These are phyloP conservation scores for Yarrowia sp. DNA, from an alignment of 805 yeast genomes.

Conservation along the genomic window DNA sequence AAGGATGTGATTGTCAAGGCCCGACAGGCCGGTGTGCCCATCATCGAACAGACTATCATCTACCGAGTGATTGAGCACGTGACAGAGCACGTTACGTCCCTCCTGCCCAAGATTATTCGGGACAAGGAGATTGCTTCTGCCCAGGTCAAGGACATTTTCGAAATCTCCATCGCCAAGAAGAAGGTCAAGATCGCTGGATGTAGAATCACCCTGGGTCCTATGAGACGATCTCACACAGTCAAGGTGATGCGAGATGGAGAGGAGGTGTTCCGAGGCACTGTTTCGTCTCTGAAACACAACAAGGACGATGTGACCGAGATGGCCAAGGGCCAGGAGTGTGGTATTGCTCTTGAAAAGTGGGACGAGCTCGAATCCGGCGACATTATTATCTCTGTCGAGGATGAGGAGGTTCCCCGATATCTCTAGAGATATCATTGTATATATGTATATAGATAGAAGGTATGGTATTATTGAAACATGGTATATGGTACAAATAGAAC, in stretches of 20 bases:
- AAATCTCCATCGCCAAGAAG: conserved; percentile 51
- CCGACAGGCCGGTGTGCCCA: conserved; percentile 50
- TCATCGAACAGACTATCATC: conserved; percentile 71
- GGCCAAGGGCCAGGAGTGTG: conserved; percentile 87
- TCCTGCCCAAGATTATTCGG: conserved; percentile 64
- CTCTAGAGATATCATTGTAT: conserved; percentile 28
- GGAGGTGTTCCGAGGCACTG: conserved; percentile 52
- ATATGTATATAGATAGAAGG: conserved; percentile 24
- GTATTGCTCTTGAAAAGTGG: conserved; percentile 67
- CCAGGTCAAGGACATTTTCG: conserved; percentile 67
- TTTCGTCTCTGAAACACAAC: conserved; percentile 73
- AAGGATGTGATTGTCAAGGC: conserved; percentile 62
- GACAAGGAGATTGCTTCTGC: conserved; percentile 63
- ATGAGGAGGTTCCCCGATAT: conserved; percentile 54
- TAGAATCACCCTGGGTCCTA: conserved; percentile 64
- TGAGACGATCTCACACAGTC: conserved; percentile 57
- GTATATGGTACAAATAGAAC: neutral
- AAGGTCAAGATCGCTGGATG: conserved; percentile 79
- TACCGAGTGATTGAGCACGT: conserved; percentile 87
- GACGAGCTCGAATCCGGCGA: conserved; percentile 73
- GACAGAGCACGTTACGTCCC: conserved; percentile 55
- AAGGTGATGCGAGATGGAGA: conserved; percentile 52
- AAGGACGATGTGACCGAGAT: conserved; percentile 77
- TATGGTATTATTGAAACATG: neutral
- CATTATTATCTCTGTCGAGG: conserved; percentile 67